Conservation (phyloP, 2,329 filamentous ascomycete genomes). For the Fusarium sacchari region DNA sequence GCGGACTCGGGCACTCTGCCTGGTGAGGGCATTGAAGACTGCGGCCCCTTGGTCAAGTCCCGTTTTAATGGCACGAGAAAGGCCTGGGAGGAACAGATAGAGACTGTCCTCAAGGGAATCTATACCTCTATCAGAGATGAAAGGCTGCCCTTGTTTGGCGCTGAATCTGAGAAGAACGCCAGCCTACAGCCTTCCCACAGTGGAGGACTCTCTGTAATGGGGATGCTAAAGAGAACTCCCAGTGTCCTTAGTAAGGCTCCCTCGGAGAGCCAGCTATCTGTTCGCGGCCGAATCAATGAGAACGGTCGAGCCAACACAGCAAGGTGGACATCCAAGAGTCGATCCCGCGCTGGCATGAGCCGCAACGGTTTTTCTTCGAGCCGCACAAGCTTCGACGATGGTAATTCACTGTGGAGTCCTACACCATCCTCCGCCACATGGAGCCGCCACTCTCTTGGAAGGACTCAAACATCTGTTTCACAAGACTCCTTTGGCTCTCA, state of each 20-base stretch:
- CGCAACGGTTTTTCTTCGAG: constrained; percentile 88
- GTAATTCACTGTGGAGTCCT: constrained; percentile 90
- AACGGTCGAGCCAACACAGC: constrained; percentile 62
- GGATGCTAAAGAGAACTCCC: constrained; percentile 83
- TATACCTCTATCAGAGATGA: constrained; percentile 90
- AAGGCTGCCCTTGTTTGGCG: constrained; percentile 85
- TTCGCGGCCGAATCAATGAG: constrained; percentile 77
- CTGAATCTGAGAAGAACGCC: constrained; percentile 59
- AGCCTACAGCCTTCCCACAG: constrained; percentile 59
- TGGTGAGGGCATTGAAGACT: constrained; percentile 56
- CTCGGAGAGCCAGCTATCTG: constrained; percentile 78
- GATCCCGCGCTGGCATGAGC: constrained; percentile 79
- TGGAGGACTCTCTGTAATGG: constrained; percentile 77
- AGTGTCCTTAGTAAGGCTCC: constrained; percentile 93
- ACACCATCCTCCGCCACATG: constrained; percentile 87
- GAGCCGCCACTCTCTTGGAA: constrained; percentile 92
- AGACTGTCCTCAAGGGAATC: constrained; percentile 90
- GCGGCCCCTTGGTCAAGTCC: constrained; percentile 80
- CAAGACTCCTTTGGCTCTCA: constrained; percentile 88
- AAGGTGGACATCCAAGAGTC: constrained; percentile 86
- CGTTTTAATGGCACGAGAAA: constrained; percentile 79
- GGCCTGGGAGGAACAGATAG: constrained; percentile 89
- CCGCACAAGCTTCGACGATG: constrained; percentile 92
- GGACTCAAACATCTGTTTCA: constrained; percentile 90
- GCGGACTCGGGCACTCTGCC: constrained; percentile 54